A percentile compares a stretch with the other conserved stretches of the same genome.
Conservation (phyloP, 1,284 basidiomycete species). For the Volvariella volvacea region DNA sequence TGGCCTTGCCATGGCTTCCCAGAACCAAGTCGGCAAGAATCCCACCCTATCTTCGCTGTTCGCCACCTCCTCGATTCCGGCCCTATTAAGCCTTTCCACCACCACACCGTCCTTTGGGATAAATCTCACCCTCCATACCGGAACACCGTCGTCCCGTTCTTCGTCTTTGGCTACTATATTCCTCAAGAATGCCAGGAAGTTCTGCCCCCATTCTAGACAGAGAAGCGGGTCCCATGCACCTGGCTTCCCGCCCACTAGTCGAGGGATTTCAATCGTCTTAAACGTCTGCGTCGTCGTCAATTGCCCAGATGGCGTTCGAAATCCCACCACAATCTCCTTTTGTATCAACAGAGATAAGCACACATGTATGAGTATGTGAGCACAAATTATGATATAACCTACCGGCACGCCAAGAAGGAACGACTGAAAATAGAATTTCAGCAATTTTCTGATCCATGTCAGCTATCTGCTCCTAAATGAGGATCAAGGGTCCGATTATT, state of each 20-base stretch:
- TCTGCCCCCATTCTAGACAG: slow-evolving; percentile 71
- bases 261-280: slow-evolving; percentile 66
- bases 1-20: slow-evolving; percentile 32
- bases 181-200: slow-evolving; percentile 55
- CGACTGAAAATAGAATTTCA: slow-evolving; percentile 96
- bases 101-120: slow-evolving; percentile 45
- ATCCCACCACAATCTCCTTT: slow-evolving; percentile 87
- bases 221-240: slow-evolving; percentile 73
- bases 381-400: slow-evolving; percentile 20
- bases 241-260: slow-evolving; percentile 68
- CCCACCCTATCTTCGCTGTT: slow-evolving; percentile 66
- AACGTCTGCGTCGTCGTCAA: slow-evolving; percentile 60
- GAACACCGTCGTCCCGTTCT: slow-evolving; percentile 12
- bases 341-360: slow-evolving; percentile 3
- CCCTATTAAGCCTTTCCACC: slow-evolving; percentile 35
- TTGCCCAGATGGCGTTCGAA: slow-evolving; percentile 75
- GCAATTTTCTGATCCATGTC: slow-evolving; percentile 58
- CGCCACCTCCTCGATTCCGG: slow-evolving; percentile 48
- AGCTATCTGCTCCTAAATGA: slow-evolving; percentile 1
- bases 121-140: slow-evolving; percentile 68
- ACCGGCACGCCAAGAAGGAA: slow-evolving; percentile 89
- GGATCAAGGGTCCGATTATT: neutral
- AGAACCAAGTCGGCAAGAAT: slow-evolving; percentile 69
- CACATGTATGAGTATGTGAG: neutral
- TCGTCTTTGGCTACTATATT: slow-evolving; percentile 19